Percentiles rank a stretch among this genome's conserved stretches.
phyloP scores from a whole-genome alignment of 1,284 basidiomycete species.

The Ganoderma lucidum region DNA sequence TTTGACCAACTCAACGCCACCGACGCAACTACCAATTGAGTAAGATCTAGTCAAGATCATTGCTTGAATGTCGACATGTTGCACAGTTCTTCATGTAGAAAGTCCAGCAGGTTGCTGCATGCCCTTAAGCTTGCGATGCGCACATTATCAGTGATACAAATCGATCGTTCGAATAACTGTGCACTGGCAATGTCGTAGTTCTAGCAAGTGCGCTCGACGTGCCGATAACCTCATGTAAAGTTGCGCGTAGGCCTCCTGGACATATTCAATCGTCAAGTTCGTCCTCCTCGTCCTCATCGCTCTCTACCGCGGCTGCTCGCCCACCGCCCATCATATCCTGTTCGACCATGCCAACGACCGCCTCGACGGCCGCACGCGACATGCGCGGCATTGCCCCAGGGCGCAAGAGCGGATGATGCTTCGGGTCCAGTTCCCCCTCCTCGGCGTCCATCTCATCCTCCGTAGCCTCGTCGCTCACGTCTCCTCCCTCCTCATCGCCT shows the following conservation, averaged over 20 bases:
- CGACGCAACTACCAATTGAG: not conserved
- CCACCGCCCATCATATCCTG: constrained; percentile 39
- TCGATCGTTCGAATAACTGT: too few relatives aligned
- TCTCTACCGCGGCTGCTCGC: constrained; percentile 9
- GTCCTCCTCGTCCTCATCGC: constrained; percentile 19
- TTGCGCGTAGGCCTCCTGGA: not conserved
- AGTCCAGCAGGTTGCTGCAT: too few relatives aligned
- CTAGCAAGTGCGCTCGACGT: not conserved
- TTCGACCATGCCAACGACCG: constrained; percentile 67
- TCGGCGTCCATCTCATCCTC: constrained; percentile 37
- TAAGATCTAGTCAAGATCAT: not conserved
- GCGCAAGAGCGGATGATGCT: constrained; percentile 67
- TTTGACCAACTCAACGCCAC: not conserved
- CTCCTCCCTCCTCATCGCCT: constrained; percentile 34
- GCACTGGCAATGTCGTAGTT: too few relatives aligned
- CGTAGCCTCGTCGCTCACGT: constrained; percentile 33
- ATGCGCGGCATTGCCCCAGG: constrained; percentile 73
- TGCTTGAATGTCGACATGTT: not conserved
- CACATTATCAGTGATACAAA: too few relatives aligned
- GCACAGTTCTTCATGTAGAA: not conserved
- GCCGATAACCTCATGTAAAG: not conserved
- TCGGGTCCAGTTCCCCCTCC: constrained; percentile 57
- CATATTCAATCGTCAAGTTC: constrained; percentile 19
- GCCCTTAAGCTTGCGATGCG: too few relatives aligned
- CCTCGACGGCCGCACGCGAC: constrained; percentile 70